Evolutionary conservation across 177 flowering plant species (phyloP).

Genomic region (Vitis hybrid): DNA sequence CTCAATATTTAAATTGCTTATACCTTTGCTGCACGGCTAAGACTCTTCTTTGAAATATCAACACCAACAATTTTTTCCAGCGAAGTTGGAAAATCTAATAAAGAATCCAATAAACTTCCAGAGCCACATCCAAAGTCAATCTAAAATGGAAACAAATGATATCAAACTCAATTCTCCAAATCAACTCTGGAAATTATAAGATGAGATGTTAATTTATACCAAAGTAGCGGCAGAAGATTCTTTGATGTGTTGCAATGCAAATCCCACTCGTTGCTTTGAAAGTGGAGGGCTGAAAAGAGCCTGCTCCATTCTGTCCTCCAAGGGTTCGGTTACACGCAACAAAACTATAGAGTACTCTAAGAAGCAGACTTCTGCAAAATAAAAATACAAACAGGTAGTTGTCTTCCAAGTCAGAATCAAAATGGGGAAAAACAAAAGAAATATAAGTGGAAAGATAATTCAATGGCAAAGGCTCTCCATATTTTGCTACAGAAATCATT

Average conservation of each 20-base stretch:
- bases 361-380: constrained; percentile 53
- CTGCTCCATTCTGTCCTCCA: constrained; percentile 96
- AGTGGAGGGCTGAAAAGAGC: constrained; percentile 95
- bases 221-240: constrained; percentile 69
- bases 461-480: neutral
- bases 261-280: constrained; percentile 94
- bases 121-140: constrained; percentile 99
- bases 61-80: constrained; percentile 83
- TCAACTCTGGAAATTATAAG: neutral
- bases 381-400: neutral
- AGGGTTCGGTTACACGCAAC: constrained; percentile 70
- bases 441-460: neutral
- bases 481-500: neutral
- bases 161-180: constrained; percentile 3
- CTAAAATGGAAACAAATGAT: constrained; percentile 29
- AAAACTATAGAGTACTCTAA: constrained; percentile 68
- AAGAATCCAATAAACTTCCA: constrained; percentile 82
- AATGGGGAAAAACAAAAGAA: neutral
- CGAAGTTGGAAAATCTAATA: constrained; percentile 64
- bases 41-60: constrained; percentile 83
- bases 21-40: constrained; percentile 93
- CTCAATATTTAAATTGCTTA: constrained; percentile 7
- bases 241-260: constrained; percentile 67
- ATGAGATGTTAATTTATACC: constrained; percentile 38
- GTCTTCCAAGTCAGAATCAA: neutral